phyloP scores from a whole-genome alignment of 1,139 yeast genomes.

The Neolecta irregularis region DNA sequence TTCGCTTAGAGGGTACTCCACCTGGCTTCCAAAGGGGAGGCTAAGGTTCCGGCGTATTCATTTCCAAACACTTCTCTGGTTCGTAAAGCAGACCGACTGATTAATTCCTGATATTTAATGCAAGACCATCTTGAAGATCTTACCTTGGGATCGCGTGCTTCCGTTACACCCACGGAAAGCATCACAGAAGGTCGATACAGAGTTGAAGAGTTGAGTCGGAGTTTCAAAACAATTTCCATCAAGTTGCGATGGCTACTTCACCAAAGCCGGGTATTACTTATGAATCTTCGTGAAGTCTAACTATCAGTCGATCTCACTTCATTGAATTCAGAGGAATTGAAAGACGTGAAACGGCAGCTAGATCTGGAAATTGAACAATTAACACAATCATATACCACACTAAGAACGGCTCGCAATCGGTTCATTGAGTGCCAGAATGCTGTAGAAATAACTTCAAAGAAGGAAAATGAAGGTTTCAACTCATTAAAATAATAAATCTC shows the following conservation, averaged over 20 bases:
- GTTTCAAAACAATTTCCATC: no score
- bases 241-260: no score
- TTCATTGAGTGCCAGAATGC: slow-evolving; percentile 68
- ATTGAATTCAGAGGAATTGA: slow-evolving; percentile 68
- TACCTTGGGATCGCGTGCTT: no score
- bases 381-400: slow-evolving; percentile 67
- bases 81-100: no score
- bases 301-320: slow-evolving; percentile 60
- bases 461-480: slow-evolving; percentile 26
- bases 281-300: no score
- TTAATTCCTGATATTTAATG: neutral
- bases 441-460: slow-evolving; percentile 40
- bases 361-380: slow-evolving; percentile 79
- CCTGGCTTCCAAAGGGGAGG: slow-evolving; percentile 14
- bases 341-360: slow-evolving; percentile 68
- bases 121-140: neutral
- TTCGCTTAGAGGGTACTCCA: neutral
- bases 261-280: no score
- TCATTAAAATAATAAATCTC: neutral
- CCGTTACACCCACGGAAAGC: no score
- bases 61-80: slow-evolving; percentile 15
- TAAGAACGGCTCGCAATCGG: slow-evolving; percentile 68
- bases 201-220: no score
- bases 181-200: no score
- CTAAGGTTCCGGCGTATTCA: slow-evolving; percentile 15